phyloP scores from a whole-genome alignment of 495 filamentous ascomycete genomes.

The Haplographium delicatum region DNA sequence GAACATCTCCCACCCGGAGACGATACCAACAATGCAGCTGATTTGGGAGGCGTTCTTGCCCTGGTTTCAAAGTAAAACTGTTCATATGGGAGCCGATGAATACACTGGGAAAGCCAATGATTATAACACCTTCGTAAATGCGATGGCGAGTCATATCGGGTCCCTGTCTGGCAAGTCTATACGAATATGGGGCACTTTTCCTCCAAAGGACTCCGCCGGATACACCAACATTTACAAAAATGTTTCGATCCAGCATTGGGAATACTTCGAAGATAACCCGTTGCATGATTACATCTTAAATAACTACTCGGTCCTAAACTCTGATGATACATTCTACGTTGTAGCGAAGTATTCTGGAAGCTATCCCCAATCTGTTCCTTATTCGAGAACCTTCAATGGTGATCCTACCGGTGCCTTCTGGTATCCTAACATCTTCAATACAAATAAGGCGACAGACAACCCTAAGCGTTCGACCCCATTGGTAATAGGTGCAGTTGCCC shows the following conservation, averaged over 20 bases:
- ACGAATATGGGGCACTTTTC: slow-evolving; percentile 51
- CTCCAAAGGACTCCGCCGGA: slow-evolving; percentile 29
- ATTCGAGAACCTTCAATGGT: slow-evolving; percentile 40
- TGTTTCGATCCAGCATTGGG: slow-evolving; percentile 44
- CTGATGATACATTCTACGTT: slow-evolving; percentile 45
- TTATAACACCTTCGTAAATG: slow-evolving; percentile 46
- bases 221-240: slow-evolving; percentile 39
- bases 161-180: slow-evolving; percentile 35
- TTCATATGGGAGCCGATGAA: slow-evolving; percentile 50
- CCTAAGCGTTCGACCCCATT: slow-evolving; percentile 32
- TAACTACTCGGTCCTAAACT: slow-evolving; percentile 47
- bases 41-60: slow-evolving; percentile 46
- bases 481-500: slow-evolving; percentile 39
- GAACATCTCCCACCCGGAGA: slow-evolving; percentile 47
- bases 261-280: slow-evolving; percentile 41
- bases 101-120: slow-evolving; percentile 36
- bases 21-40: slow-evolving; percentile 44
- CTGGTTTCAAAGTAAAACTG: slow-evolving; percentile 49
- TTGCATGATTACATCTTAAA: slow-evolving; percentile 44
- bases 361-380: slow-evolving; percentile 38
- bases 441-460: slow-evolving; percentile 38
- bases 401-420: slow-evolving; percentile 35
- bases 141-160: slow-evolving; percentile 38
- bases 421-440: slow-evolving; percentile 44
- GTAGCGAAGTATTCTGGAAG: slow-evolving; percentile 42